Percentiles rank a stretch among this genome's conserved stretches.
These are phyloP conservation scores for Phaeotremella fagi DNA, from an alignment of 768 basidiomycete species.

Conservation along the genomic window DNA sequence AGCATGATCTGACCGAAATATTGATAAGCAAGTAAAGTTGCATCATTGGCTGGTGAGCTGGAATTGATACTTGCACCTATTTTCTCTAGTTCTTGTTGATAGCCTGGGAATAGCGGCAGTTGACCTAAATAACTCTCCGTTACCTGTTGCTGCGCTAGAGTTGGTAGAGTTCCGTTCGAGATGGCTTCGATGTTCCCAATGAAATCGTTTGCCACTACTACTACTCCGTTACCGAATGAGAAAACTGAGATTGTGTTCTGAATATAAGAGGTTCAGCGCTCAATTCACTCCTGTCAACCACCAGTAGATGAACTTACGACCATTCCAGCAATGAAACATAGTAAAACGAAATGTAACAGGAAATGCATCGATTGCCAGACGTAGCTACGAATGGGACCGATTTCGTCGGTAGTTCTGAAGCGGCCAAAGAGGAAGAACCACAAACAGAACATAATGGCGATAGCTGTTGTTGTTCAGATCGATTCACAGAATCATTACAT, in stretches of 20 bases:
- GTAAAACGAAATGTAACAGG: slow-evolving; percentile 29
- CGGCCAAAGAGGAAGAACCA: slow-evolving; percentile 30
- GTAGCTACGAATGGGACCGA: slow-evolving; percentile 5
- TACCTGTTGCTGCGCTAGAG: background rate
- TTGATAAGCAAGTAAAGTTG: slow-evolving; percentile 18
- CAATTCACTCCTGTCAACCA: background rate
- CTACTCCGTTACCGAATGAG: slow-evolving; percentile 25
- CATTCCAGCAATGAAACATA: slow-evolving; percentile 31
- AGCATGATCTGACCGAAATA: slow-evolving; percentile 31
- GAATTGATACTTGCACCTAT: background rate
- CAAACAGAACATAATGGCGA: slow-evolving; percentile 27
- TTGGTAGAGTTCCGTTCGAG: slow-evolving; percentile 11
- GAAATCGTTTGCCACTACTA: slow-evolving; percentile 8
- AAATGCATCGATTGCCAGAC: slow-evolving; percentile 35
- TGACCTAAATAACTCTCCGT: slow-evolving; percentile 2
- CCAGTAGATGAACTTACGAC: slow-evolving; percentile 21
- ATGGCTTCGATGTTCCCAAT: slow-evolving; percentile 4
- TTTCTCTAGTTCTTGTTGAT: slow-evolving; percentile 6
- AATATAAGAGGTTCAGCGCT: background rate
- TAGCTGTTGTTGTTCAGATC: slow-evolving; percentile 5
- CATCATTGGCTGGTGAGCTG: slow-evolving; percentile 5
- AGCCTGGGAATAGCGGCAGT: background rate
- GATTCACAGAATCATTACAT: background rate
- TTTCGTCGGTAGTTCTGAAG: slow-evolving; percentile 12
- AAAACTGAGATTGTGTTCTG: slow-evolving; percentile 30